A percentile compares a stretch with the other conserved stretches of the same genome.
phyloP scores from a whole-genome alignment of 192 early-diverging fungal species.

The Lobosporangium transversale region DNA sequence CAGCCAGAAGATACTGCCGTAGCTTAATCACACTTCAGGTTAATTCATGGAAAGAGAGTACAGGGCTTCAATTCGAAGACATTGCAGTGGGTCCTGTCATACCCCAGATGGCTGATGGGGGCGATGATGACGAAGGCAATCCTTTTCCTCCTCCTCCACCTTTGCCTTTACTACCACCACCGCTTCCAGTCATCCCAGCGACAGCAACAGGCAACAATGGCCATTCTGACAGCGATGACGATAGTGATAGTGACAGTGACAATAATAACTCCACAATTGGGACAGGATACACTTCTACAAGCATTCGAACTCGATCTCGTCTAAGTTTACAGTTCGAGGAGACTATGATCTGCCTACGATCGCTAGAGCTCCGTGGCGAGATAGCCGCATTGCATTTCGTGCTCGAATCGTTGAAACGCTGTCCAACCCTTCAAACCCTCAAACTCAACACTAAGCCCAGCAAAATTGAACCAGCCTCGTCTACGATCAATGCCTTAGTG shows the following conservation, averaged over 20 bases:
- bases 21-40: constrained; percentile 2
- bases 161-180: neutral
- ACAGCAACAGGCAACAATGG: neutral
- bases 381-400: constrained; percentile 1
- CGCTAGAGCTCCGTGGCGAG: constrained; percentile 20
- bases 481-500: neutral
- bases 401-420: constrained; percentile 2
- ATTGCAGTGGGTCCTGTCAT: neutral
- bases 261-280: neutral
- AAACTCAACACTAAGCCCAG: constrained; percentile 11
- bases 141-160: neutral
- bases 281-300: neutral
- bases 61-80: constrained; percentile 1
- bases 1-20: neutral
- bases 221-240: neutral
- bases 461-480: neutral
- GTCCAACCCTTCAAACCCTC: neutral
- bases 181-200: neutral
- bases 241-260: neutral
- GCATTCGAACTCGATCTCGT: neutral
- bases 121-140: neutral
- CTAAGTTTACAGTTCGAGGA: neutral
- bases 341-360: constrained; percentile 3
- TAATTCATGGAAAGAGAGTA: constrained; percentile 6
- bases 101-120: too few species aligned